phyloP scores from a whole-genome alignment of 2,329 filamentous ascomycete genomes.

The Diaporthe batatas region DNA sequence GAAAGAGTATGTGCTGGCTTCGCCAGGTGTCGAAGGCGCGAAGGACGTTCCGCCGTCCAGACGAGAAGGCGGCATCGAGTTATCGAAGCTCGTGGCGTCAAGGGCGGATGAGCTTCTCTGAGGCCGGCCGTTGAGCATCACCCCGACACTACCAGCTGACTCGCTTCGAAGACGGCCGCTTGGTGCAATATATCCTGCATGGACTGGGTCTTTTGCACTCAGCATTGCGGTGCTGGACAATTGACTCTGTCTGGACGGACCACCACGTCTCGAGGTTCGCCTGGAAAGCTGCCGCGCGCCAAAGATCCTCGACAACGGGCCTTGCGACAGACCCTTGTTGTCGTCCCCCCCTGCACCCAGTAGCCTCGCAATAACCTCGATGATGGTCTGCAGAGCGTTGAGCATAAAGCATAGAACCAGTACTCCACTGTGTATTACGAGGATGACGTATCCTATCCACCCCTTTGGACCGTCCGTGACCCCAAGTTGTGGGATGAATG shows the following conservation, averaged over 20 bases:
- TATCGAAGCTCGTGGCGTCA: constrained; percentile 63
- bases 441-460: constrained; percentile 94
- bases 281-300: constrained; percentile 90
- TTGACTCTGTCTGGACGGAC: constrained; percentile 81
- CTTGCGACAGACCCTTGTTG: constrained; percentile 76
- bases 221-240: constrained; percentile 87
- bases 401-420: constrained; percentile 93
- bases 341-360: constrained; percentile 86
- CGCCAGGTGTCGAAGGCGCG: constrained; percentile 80
- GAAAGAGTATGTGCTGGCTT: constrained; percentile 80
- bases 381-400: constrained; percentile 88
- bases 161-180: constrained; percentile 70
- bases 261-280: constrained; percentile 73
- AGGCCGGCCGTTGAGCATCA: constrained; percentile 60
- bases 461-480: constrained; percentile 85
- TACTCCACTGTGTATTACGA: constrained; percentile 86
- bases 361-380: constrained; percentile 88
- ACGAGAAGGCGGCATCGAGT: constrained; percentile 58
- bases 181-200: constrained; percentile 68
- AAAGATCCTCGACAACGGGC: constrained; percentile 90
- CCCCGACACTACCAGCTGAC: constrained; percentile 70
- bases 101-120: constrained; percentile 67
- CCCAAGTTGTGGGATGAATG: constrained; percentile 87
- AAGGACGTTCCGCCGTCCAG: constrained; percentile 73
- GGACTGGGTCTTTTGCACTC: constrained; percentile 74